Percentiles rank a stretch among this genome's conserved stretches.
Evolutionary conservation across 2,329 filamentous ascomycete genomes (phyloP).

Genomic region (Trichoderma koningiopsis): DNA sequence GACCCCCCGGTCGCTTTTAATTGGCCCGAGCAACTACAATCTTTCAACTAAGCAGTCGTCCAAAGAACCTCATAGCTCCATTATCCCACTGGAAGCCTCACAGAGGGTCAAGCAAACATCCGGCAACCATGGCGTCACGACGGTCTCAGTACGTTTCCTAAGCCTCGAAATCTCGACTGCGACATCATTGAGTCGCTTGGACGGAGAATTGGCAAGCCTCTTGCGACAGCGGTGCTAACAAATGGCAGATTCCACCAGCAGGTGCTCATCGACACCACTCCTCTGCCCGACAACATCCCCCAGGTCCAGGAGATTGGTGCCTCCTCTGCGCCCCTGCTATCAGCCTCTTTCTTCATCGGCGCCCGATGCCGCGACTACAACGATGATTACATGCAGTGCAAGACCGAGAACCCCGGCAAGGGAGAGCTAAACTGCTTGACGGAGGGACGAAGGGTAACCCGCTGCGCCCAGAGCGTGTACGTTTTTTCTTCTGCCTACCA

Average conservation of each 20-base stretch:
- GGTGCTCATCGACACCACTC: conserved; percentile 92
- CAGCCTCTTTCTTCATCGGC: conserved; percentile 95
- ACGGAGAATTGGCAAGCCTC: conserved; percentile 14
- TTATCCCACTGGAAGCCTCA: conserved; percentile 35
- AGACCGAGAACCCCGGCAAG: conserved; percentile 86
- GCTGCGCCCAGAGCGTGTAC: conserved; percentile 95
- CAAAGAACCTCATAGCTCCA: conserved; percentile 40
- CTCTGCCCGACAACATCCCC: conserved; percentile 88
- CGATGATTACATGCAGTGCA: conserved; percentile 99
- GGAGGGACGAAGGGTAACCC: conserved; percentile 93
- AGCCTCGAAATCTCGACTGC: background rate
- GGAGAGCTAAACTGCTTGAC: conserved; percentile 94
- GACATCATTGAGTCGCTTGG: conserved; percentile 5
- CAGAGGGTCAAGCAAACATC: conserved; percentile 35
- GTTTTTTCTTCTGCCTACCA: conserved; percentile 42
- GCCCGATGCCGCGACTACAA: conserved; percentile 94
- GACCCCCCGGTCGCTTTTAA: conserved; percentile 22
- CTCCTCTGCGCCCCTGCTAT: conserved; percentile 88
- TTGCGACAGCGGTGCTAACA: conserved; percentile 1
- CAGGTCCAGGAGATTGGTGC: conserved; percentile 91
- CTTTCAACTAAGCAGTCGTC: conserved; percentile 36
- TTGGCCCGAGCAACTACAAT: conserved; percentile 39
- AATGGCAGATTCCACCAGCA: conserved; percentile 83
- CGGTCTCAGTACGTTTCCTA: conserved; percentile 44
- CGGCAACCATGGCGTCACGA: conserved; percentile 46